Base-by-base conservation (phyloP, 2,329 filamentous ascomycete genomes). In the Lachnellula subtilissima region DNA sequence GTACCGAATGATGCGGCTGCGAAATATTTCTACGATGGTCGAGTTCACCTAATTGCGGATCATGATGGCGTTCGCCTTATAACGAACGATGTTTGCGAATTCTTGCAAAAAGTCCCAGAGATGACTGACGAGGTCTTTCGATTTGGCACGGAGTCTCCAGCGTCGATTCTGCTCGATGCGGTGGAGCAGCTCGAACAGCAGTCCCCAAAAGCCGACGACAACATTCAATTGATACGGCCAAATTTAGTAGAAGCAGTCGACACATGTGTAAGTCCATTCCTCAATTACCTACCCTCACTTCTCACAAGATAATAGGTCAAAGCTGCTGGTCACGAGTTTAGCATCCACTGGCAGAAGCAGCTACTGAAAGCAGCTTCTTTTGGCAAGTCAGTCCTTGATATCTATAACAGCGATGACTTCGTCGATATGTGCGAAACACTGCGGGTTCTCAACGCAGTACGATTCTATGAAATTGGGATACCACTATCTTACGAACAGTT, bases 341-440 rank as follows among this genome's bases (percentile, higher is more conserved):
- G 86, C 65, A 78, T 87, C 2, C 85, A 93, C 68, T 96, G 92
- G 90, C 94, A 99, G 69, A 99, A 97, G 70, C 85, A 95, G 65
- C 78, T 99, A 1, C 79, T 99, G n/a, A 95, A 95, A 70, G 94
- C 94, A 5, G 94, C 94, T 0, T 97, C 93, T 0, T 97, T 97
- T 70, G 94, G 94, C 59, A 99, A 99, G 72, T 97, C 94, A 0
- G 94, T 97, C 0, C 80, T 99, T 3, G 94, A 97, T 66, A 85
- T 97, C 12, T 99, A 97, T 74, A 97, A 94, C 72, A 97, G 92
- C 68, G 94, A 99, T 68, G 93, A 99, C 62, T 99, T 97, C 73
- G 94, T 99, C 53, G 93, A 97, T 61, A 97, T 97, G 87, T 96
- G 91, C 64, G 93, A 99, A 72, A 94, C 87, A 0, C 75, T 99